A percentile compares a stretch with the other conserved stretches of the same genome.
phyloP scores from a whole-genome alignment of 768 basidiomycete species.

The Termitomyces eurrhizus region DNA sequence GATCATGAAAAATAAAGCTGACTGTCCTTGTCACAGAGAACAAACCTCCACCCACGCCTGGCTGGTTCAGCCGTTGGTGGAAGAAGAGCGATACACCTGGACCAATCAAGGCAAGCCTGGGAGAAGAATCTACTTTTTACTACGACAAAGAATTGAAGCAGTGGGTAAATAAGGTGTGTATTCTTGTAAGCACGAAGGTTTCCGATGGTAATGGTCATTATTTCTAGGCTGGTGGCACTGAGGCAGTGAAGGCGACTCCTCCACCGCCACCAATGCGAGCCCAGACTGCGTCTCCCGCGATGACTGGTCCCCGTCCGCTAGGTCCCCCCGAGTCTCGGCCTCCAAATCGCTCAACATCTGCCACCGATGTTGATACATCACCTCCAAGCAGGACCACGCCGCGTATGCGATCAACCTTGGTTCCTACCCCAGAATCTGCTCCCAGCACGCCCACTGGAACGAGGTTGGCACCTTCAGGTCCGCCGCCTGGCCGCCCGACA shows the following conservation, averaged over 20 bases:
- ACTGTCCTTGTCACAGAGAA: conserved; percentile 3
- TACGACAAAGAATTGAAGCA: conserved; percentile 94
- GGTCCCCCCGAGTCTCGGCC: conserved; percentile 22
- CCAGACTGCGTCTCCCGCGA: conserved; percentile 81
- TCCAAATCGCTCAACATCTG: conserved; percentile 56
- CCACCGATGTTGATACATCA: conserved; percentile 54
- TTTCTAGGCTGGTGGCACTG: conserved; percentile 41
- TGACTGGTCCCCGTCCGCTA: conserved; percentile 34
- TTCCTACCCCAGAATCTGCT: conserved; percentile 47
- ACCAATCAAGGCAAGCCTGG: conserved; percentile 88
- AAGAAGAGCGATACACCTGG: conserved; percentile 59
- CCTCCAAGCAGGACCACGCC: conserved; percentile 48
- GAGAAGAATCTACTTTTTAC: conserved; percentile 85
- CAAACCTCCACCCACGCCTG: conserved; percentile 22
- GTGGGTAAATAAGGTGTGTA: conserved; percentile 93
- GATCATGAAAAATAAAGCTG: neutral
- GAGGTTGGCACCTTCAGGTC: conserved; percentile 34
- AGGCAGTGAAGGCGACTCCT: conserved; percentile 47
- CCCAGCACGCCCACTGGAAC: conserved; percentile 45
- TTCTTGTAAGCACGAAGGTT: neutral
- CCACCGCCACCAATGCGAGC: conserved; percentile 81
- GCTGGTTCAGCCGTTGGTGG: conserved; percentile 86
- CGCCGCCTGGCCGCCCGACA: conserved; percentile 48
- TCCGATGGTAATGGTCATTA: conserved; percentile 5
- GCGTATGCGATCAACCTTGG: conserved; percentile 65